Conservation (phyloP, 345 rosid genomes). For the Angophora floribunda region DNA sequence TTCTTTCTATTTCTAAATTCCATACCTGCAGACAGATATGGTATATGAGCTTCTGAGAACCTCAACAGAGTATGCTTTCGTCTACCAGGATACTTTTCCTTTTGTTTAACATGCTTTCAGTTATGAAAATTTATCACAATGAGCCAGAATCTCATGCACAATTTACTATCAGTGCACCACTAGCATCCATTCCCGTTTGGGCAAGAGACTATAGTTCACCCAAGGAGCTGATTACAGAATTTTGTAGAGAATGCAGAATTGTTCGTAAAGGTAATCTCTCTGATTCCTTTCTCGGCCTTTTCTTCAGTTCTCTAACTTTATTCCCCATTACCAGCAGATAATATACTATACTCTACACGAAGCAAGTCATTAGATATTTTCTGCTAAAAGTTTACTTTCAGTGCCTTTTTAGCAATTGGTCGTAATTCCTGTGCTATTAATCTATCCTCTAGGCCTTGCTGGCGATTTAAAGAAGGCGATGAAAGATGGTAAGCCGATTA, state of each 20-base stretch:
- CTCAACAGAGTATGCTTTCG: conserved; percentile 8
- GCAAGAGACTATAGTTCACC: conserved; percentile 74
- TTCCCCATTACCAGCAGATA: background rate
- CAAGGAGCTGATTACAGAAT: conserved; percentile 87
- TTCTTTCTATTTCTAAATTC: background rate
- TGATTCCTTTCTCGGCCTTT: background rate
- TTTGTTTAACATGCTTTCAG: background rate
- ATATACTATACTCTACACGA: background rate
- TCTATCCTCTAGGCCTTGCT: conserved; percentile 62
- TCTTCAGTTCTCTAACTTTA: background rate
- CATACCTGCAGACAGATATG: conserved; percentile 2
- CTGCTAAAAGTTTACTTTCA: background rate
- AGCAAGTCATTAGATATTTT: background rate
- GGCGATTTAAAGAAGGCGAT: conserved; percentile 99
- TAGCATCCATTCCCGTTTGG: conserved; percentile 94
- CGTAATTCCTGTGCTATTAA: background rate
- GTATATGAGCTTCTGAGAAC: conserved; percentile 14
- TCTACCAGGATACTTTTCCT: background rate
- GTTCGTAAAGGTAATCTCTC: conserved; percentile 79
- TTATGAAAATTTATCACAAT: background rate
- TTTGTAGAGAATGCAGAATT: conserved; percentile 94
- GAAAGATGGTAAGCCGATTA: conserved; percentile 99
- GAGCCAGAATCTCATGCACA: background rate
- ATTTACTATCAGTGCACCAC: conserved; percentile 57
- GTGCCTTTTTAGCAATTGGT: background rate